These are phyloP conservation scores for Plectosphaerella cucumerina DNA, from an alignment of 2,329 filamentous ascomycete species.

Conservation along the genomic window DNA sequence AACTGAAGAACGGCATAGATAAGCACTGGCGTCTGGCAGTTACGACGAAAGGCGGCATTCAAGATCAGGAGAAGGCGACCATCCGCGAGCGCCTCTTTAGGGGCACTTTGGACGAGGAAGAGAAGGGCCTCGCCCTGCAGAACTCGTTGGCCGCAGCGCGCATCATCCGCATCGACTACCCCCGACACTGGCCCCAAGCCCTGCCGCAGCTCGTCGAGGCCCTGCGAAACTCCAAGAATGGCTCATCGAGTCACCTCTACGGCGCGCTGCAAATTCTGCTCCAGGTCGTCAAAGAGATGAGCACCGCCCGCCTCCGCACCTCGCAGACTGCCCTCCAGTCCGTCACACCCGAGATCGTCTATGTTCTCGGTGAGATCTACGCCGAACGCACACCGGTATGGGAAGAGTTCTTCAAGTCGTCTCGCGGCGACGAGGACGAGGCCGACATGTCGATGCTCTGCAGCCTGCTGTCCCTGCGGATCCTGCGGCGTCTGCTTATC, in stretches of 20 bases:
- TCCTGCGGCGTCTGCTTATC: conserved; percentile 73
- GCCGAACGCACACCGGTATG: conserved; percentile 67
- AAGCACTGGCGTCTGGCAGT: conserved; percentile 78
- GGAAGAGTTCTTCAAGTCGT: conserved; percentile 51
- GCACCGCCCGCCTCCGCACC: conserved; percentile 70
- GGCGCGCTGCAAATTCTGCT: conserved; percentile 74
- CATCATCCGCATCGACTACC: conserved; percentile 85
- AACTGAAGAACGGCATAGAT: conserved; percentile 95
- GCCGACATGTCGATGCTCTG: conserved; percentile 65
- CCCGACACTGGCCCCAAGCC: conserved; percentile 72
- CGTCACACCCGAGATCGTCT: conserved; percentile 78
- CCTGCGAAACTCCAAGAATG: conserved; percentile 54
- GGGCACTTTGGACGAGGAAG: conserved; percentile 72
- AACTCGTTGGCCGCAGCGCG: conserved; percentile 87
- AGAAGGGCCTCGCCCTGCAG: conserved; percentile 73
- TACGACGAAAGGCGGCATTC: conserved; percentile 57
- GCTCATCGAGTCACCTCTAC: conserved; percentile 62
- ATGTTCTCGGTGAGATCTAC: conserved; percentile 75
- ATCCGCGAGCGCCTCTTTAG: conserved; percentile 75
- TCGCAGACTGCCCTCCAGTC: conserved; percentile 74
- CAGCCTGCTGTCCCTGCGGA: conserved; percentile 75
- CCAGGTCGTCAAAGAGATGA: conserved; percentile 85
- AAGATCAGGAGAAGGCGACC: conserved; percentile 68
- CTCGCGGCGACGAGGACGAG: conserved; percentile 49
- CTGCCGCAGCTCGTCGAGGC: conserved; percentile 57